Percentiles rank a stretch among this genome's conserved stretches.
phyloP scores from a whole-genome alignment of 169 alveolate genomes.

The Plasmodium falciparum region DNA sequence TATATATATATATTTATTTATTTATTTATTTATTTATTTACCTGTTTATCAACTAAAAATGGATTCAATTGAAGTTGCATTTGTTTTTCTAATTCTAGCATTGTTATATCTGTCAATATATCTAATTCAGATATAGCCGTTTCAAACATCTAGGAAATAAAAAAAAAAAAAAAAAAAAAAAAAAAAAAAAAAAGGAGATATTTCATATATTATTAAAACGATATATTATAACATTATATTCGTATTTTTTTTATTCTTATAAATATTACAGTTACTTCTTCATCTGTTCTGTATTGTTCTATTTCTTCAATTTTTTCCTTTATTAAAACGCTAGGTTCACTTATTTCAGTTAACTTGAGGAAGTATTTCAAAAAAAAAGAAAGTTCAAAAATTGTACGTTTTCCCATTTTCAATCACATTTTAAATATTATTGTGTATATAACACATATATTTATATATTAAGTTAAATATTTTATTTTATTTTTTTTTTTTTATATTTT shows the following conservation, averaged over 20 bases:
- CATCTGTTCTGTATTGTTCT: slow-evolving; percentile 72
- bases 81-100: slow-evolving; percentile 61
- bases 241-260: background rate
- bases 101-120: slow-evolving; percentile 68
- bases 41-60: slow-evolving; percentile 62
- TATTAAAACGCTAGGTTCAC: slow-evolving; percentile 62
- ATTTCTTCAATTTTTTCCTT: slow-evolving; percentile 71
- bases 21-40: slow-evolving; percentile 10
- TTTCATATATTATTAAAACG: slow-evolving; percentile 1
- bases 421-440: background rate
- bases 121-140: slow-evolving; percentile 67
- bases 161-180: slow-evolving; percentile 9
- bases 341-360: slow-evolving; percentile 46
- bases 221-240: too few species aligned
- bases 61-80: slow-evolving; percentile 67
- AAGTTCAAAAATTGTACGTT: background rate
- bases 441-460: background rate
- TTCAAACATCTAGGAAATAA: slow-evolving; percentile 47
- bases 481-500: background rate
- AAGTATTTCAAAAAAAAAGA: background rate
- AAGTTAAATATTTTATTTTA: background rate
- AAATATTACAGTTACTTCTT: slow-evolving; percentile 58
- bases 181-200: background rate
- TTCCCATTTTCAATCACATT: background rate
- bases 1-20: slow-evolving; percentile 15